Base-by-base conservation (phyloP, 768 basidiomycete species). In the Lactarius deliciosus region DNA sequence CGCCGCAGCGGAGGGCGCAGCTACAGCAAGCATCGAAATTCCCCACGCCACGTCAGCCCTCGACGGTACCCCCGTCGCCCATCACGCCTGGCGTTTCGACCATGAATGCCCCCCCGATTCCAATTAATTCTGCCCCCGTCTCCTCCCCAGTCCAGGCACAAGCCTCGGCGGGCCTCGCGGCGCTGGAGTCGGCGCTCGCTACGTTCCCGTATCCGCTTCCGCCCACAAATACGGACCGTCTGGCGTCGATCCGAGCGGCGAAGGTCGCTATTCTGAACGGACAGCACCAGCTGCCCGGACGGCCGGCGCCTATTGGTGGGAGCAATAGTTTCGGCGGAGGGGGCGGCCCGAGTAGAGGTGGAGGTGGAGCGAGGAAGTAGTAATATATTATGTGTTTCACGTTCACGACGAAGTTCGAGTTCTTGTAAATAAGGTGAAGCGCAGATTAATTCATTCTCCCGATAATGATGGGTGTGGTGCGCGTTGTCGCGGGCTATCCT, bases 181-280 rank as follows among this genome's bases (percentile, higher is more conserved):
- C 22, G 6, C 11, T 59, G 0, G 65, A 63, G 10, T 63, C 65
- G 1, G 43, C 54, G 41, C 34, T 63, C 40, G 38, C 28, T 1
- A 20, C 40, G 13, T 53, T 30, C 32, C 55, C 61, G 8, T n/a
- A n/a, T 13, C 32, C 54, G 0, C 61, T 56, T 9, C 47, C 61
- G 18, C 41, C 57, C 3, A 0, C 47, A 2, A 66, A 41, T 16
- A 56, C 55, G 20, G 55, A 58, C 30, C 61, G 47, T 11, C 61
- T 63, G 2, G 57, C 61, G 1, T 32, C 65, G 16, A 25, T 66
- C 3, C 65, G 56, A 3, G 65, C 65, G 15, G 65, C 61, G 3
- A 66, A 66, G 18, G 61, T 61, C 25, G 20, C 56, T 22, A 66
- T 66, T 15, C 61, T 57, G 32, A 20, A n/a, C 15, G 56, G 45